Conservation (phyloP, 2,329 filamentous ascomycete genomes). For the Pyrenophora tritici-repentis region DNA sequence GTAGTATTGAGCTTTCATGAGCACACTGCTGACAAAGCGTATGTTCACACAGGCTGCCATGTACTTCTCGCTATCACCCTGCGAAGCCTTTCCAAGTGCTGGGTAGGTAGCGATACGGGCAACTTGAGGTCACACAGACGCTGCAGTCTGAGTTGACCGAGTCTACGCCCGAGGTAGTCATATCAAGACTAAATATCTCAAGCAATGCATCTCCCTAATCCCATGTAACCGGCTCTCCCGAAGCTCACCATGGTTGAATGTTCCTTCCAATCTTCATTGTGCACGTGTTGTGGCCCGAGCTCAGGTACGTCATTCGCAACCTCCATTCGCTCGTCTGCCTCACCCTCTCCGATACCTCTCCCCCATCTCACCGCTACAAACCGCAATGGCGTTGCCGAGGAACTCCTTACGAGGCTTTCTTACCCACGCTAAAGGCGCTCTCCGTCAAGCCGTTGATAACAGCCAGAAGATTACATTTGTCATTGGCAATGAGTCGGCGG, state of each 20-base stretch:
- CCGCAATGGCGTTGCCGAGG: slow-evolving; percentile 50
- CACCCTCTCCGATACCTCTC: slow-evolving; percentile 2
- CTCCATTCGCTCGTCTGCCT: slow-evolving; percentile 3
- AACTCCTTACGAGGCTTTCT: slow-evolving; percentile 55
- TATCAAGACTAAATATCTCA: no score
- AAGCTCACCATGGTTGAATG: neutral
- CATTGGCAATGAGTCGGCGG: slow-evolving; percentile 60
- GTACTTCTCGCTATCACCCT: neutral
- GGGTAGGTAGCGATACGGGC: slow-evolving; percentile 6
- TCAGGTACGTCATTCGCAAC: slow-evolving; percentile 21
- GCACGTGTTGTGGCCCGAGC: slow-evolving; percentile 21
- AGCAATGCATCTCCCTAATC: neutral
- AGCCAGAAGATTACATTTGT: slow-evolving; percentile 54
- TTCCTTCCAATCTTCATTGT: slow-evolving; percentile 3
- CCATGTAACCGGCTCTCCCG: neutral
- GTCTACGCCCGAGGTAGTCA: neutral
- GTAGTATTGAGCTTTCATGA: slow-evolving; percentile 55
- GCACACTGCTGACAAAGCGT: neutral
- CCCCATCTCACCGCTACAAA: slow-evolving; percentile 19
- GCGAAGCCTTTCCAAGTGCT: slow-evolving; percentile 9
- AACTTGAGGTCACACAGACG: neutral
- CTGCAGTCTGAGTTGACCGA: neutral
- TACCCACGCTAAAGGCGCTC: slow-evolving; percentile 49
- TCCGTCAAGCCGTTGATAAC: slow-evolving; percentile 49
- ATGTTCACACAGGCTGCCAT: no score